Evolutionary conservation across 176 grass and related monocot genomes (phyloP), one percentile per base, ranked within the genome.

Genomic region (Avena insularis): DNA sequence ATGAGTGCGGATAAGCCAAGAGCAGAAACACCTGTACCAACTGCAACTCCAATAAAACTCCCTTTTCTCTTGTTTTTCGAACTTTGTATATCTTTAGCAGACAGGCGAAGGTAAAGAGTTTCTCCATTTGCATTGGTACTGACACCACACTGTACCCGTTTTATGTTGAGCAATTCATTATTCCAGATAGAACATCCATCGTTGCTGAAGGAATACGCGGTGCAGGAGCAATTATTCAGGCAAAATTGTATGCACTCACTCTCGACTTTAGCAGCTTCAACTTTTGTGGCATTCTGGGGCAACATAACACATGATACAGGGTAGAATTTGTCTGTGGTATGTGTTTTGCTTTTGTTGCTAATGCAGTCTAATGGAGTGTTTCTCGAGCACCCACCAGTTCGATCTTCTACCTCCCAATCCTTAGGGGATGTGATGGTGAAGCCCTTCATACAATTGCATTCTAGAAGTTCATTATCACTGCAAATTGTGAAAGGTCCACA

Each of bases 401-500:
- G 84, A 70, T 95, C 93, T 17, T 67, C 13, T 16, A 84, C 21
- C 13, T 75, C 69, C 88, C 88, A 92, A 27, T 86, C 64, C n/a
- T 8, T 19, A 0, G 36, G 82, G n/a, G 65, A 48, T 79, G 59
- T 57, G 31, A 51, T 29, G 23, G 51, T 75, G 79, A 92, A 92
- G 35, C 93, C 86, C 36, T 91, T 75, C 67, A 91, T 76, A 58
- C 93, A 95, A 6, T 63, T 55, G 75, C 93, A 95, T 0, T 49
- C 12, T 29, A n/a, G 14, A 36, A 33, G 12, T 10, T 3, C n/a
- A 21, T 23, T 68, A 2, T 75, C 73, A 63, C 71, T 77, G 67
- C 91, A 95, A 62, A 76, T 59, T 16, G 86, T 88, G 48, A 83
- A 96, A 80, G 93, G 71, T 38, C 93, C 93, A 63, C 89, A 95